Evolutionary conservation across 352 stramenopile genomes (phyloP).

Genomic region (Phytopythium delawarense): DNA sequence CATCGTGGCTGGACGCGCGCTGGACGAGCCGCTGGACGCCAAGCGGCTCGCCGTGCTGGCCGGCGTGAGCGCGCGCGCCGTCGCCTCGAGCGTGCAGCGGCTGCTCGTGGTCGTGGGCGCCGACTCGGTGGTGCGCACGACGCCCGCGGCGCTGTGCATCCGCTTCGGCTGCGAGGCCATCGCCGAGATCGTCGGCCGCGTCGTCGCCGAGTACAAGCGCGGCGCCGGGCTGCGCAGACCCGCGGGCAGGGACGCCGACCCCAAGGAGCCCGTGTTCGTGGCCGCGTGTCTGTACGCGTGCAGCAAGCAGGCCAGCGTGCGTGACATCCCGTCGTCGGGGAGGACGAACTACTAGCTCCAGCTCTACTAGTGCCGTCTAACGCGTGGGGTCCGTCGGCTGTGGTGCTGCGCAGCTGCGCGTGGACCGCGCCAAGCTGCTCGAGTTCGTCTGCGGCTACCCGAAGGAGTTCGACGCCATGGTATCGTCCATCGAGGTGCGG

Average conservation of each 20-base stretch:
- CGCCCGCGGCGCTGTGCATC: constrained; percentile 57
- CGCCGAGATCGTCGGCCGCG: constrained; percentile 51
- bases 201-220: constrained; percentile 53
- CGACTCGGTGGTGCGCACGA: constrained; percentile 38
- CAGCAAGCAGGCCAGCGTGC: constrained; percentile 57
- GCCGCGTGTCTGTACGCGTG: constrained; percentile 65
- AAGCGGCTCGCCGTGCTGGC: constrained; percentile 37
- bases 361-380: background rate
- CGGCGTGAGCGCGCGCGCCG: constrained; percentile 27
- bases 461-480: constrained; percentile 58
- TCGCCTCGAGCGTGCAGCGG: constrained; percentile 50
- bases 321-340: background rate
- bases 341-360: no score
- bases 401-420: constrained; percentile 33
- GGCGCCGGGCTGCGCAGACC: constrained; percentile 5
- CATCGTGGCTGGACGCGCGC: constrained; percentile 45
- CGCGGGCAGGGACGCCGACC: constrained; percentile 23
- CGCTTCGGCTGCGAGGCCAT: constrained; percentile 67
- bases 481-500: constrained; percentile 58
- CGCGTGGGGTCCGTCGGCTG: background rate
- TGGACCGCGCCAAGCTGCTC: constrained; percentile 56
- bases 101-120: constrained; percentile 48
- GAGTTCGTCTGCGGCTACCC: constrained; percentile 55
- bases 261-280: constrained; percentile 45
- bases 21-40: constrained; percentile 46